phyloP scores from a whole-genome alignment of 768 basidiomycete genomes.

The Thelephora ganbajun region DNA sequence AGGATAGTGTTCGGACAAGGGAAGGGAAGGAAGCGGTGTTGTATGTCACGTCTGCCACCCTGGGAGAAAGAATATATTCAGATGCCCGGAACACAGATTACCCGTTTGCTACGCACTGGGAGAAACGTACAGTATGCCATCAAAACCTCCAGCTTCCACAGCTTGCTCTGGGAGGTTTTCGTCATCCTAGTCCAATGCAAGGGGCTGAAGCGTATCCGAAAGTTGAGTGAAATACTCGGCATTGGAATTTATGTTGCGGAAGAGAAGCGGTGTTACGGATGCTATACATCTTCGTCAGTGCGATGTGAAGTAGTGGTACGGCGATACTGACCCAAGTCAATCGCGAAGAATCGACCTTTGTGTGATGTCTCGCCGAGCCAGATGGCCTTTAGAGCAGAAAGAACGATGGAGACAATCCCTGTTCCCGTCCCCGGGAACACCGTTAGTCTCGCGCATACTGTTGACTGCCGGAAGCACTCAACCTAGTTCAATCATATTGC shows the following conservation, averaged over 20 bases:
- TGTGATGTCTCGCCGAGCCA: too few relatives aligned
- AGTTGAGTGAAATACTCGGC: conserved; percentile 18
- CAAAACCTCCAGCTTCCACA: conserved; percentile 29
- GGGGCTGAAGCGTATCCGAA: conserved; percentile 14
- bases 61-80: conserved; percentile 18
- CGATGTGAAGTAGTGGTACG: conserved; percentile 29
- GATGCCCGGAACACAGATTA: background rate
- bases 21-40: conserved; percentile 78
- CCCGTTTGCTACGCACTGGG: background rate
- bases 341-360: too few relatives aligned
- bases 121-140: conserved; percentile 50
- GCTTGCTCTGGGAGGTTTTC: too few relatives aligned
- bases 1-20: conserved; percentile 51
- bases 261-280: conserved; percentile 69
- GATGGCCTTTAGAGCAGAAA: too few relatives aligned
- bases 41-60: too few relatives aligned
- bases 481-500: conserved; percentile 47
- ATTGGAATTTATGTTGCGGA: conserved; percentile 50
- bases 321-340: too few relatives aligned
- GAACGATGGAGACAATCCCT: too few relatives aligned
- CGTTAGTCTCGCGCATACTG: background rate
- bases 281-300: conserved; percentile 28
- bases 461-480: background rate
- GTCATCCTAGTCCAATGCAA: too few relatives aligned
- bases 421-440: conserved; percentile 61